Base-by-base conservation (phyloP, 1,139 yeast species). In the Pichia sp. region DNA sequence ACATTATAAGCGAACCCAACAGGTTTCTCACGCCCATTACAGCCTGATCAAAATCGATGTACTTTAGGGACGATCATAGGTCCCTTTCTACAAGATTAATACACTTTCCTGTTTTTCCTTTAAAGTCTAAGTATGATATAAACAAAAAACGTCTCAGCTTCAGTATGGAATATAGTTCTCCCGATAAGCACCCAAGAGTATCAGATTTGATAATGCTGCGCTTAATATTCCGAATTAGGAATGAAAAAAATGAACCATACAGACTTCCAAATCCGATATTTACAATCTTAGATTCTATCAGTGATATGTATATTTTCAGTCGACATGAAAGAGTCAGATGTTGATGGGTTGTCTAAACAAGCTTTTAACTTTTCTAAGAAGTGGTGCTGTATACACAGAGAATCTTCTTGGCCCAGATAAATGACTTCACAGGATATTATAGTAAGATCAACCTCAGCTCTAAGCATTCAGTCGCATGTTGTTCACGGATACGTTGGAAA, bases 401-500 rank as follows among this genome's bases (percentile, higher is more conserved):
- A 38, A 38, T 5, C 14, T 14, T 14, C 17, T 14, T 4, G 4
- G 16, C 8, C 20, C 16, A 12, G 9, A 20, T 6, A 6, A 8
- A 34, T 33, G 30, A 29, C 38, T 24, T 20, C 31, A 6, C 31
- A 12, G 9, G 12, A 36, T 14, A 30, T 24, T 2, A 43, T 52
- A 7, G 27, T 8, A 3, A 20, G 53, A 4, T 50, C 65, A 33
- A 63, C 61, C 44, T 67, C 66, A 38, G 71, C 81, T 0, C 70
- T 83, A 7, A 77, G 88, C 2, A 77, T 88, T 6, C 92, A 86
- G 68, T 85, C 93, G 7, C 95, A 88, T 68, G 96, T 89, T 2
- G 87, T 83, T 3, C 96, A 89, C 65, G 96, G 97, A 3, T 87
- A 87, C 64, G 95, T 87, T 16, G 96, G 96, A 1, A 87, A 86